Evolutionary conservation across 2,329 filamentous ascomycete genomes (phyloP), one percentile per base, ranked within the genome.

Genomic region (Ophiostoma ips): DNA sequence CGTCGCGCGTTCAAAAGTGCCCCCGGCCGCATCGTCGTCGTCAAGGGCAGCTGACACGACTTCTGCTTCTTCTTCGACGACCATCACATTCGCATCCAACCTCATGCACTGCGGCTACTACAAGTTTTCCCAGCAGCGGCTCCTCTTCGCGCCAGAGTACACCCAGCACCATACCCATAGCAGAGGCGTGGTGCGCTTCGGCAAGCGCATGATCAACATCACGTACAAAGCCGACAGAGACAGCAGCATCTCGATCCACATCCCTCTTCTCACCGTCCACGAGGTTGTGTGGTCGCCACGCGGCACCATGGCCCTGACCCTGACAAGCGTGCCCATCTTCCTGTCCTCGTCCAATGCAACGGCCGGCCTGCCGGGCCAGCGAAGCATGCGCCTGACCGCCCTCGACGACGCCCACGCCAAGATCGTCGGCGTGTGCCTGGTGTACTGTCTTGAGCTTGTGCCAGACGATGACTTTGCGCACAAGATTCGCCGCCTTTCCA

Each of bases 311-410:
- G 72, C 70, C 0, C 56, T 81, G 3, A 72, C 76, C 0, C 68
- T 82, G 1, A 52, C 38, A 9, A 64, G 58, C 18, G 68, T 72
- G 30, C 67, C 75, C 1, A 71, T 77, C 48, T 77, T 75, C 48
- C 56, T 59, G 16, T 52, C 34, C 31, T 34, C 53, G n/a, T 47
- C 40, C 6, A 36, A 11, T 30, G 52, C 46, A 50, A 45, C 28
- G 35, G 49, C 52, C n/a, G 21, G 40, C 19, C 12, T 10, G 40
- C 40, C 7, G 3, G 3, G 15, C 5, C 28, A 34, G 28, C 48
- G 24, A 4, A 36, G 41, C 12, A 31, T 19, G 12, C 64, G 69
- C 11, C 52, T 64, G 10, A 56, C 55, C 4, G 54, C 58, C 0
- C 53, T 71, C 1, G 55, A 53, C 3, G 24, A 47, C 2, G 53